Evolutionary conservation across 768 basidiomycete genomes (phyloP).

Genomic region (Tricholoma saponaceum): DNA sequence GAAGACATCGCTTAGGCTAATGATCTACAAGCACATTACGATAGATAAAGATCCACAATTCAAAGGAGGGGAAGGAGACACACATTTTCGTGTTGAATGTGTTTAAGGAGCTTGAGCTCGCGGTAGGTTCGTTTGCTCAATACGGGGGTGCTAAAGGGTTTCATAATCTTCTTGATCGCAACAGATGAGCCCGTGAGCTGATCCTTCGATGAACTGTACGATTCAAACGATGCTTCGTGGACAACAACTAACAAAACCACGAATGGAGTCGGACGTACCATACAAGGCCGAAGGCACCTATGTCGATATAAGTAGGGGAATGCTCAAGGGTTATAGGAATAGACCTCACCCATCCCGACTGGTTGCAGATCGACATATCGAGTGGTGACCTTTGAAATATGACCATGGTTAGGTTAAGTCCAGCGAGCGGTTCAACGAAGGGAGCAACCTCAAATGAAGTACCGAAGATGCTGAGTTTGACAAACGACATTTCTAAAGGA

Average conservation of each 20-base stretch:
- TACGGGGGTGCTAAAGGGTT: slow-evolving; percentile 99
- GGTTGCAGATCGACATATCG: slow-evolving; percentile 99
- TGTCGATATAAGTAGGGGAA: slow-evolving; percentile 16
- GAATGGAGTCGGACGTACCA: slow-evolving; percentile 52
- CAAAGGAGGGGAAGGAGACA: slow-evolving; percentile 20
- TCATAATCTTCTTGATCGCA: slow-evolving; percentile 99
- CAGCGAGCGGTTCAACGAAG: slow-evolving; percentile 8
- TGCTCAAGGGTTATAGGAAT: background rate
- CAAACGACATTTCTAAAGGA: slow-evolving; percentile 70
- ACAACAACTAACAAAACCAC: background rate
- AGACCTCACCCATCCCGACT: slow-evolving; percentile 90
- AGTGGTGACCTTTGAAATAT: slow-evolving; percentile 74
- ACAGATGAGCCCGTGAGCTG: slow-evolving; percentile 92
- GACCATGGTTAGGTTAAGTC: slow-evolving; percentile 12
- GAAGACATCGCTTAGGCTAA: slow-evolving; percentile 98
- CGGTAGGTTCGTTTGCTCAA: slow-evolving; percentile 96
- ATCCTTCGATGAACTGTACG: slow-evolving; percentile 81
- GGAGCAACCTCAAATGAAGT: slow-evolving; percentile 87
- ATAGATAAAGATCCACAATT: background rate
- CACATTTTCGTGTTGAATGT: slow-evolving; percentile 98
- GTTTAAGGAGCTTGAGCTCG: slow-evolving; percentile 96
- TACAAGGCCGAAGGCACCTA: slow-evolving; percentile 96
- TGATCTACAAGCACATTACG: slow-evolving; percentile 59
- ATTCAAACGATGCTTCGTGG: slow-evolving; percentile 5
- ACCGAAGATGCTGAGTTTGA: slow-evolving; percentile 97